Base-by-base conservation (phyloP, 2,329 filamentous ascomycete genomes). In the Chrysosporium queenslandicum region DNA sequence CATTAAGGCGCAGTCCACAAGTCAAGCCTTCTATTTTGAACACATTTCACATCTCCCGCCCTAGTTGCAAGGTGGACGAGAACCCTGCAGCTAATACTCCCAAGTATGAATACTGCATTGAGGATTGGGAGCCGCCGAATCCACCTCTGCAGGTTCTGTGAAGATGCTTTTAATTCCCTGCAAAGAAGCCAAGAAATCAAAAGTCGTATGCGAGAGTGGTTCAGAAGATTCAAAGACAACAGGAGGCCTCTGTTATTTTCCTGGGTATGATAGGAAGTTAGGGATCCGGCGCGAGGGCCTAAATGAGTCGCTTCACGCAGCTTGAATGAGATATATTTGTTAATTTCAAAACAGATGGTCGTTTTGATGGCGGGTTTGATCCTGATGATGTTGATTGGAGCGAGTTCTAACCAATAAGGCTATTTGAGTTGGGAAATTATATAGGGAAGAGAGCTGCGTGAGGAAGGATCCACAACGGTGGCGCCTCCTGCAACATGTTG, bases 381-480 rank as follows among this genome's bases (percentile, higher is more conserved):
- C 37, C 37, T 11, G 37, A 40, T 23, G 18, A 40, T 21, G 11
- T 21, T 40, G 18, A 40, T 40, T 40, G 37, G 18, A 40, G 6
- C 12, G 37, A 12, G 37, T 40, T 40, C 37, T 40, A 23, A 40
- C 32, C 32, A 34, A 23, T 23, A 23, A 40, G 2, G 37, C 37
- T 40, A 40, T 40, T 40, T 40, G 18, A 40, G 37, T 40, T 40
- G 37, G 37, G 37, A 40, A 40, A 21, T 23, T 40, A 40, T 40
- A 40, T 23, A 7, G 37, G 21, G 37, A 40, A 40, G 37, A 23
- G 37, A 40, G 12, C 18, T 40, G 37, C 37, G 37, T 9, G 37
- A 40, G 37, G 37, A 40, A 40, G 37, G 37, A 40, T 40, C 11
- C 37, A 9, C 18, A 16, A 40, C 20, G 36, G 36, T 40, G 37